Evolutionary conservation across 257 asterid genomes (phyloP).

Genomic region (Scutellaria galericulata): DNA sequence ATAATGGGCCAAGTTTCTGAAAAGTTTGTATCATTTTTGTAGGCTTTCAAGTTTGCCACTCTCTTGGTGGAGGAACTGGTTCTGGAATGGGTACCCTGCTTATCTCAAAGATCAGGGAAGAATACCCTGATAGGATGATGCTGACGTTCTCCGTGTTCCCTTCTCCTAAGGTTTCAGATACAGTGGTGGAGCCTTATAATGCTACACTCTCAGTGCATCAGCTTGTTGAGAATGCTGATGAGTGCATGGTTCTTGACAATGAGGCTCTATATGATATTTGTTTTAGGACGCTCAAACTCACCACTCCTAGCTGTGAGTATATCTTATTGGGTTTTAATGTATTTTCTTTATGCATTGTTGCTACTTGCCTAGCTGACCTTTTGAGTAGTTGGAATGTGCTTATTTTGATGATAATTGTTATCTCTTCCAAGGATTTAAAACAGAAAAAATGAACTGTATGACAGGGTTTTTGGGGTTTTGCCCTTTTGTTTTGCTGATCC

Average conservation of each 20-base stretch:
- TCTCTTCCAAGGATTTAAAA: background rate
- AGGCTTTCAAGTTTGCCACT: conserved; percentile 88
- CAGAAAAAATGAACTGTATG: background rate
- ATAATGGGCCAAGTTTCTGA: background rate
- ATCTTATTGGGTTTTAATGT: background rate
- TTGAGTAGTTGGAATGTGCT: background rate
- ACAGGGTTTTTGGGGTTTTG: background rate
- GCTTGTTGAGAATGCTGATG: conserved; percentile 90
- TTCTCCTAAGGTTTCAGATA: conserved; percentile 84
- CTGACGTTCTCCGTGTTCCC: conserved; percentile 86
- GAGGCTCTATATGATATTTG: conserved; percentile 84
- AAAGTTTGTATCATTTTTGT: conserved; percentile 11
- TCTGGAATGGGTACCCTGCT: conserved; percentile 87
- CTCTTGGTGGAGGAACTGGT: conserved; percentile 92
- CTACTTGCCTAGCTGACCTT: background rate
- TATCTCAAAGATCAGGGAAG: conserved; percentile 83
- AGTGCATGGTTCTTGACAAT: conserved; percentile 87
- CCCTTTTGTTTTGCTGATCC: background rate
- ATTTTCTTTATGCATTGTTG: conserved; percentile 10
- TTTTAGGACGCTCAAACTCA: conserved; percentile 79
- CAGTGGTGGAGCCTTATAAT: conserved; percentile 86
- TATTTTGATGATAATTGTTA: background rate
- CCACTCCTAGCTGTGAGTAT: conserved; percentile 89
- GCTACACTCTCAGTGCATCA: conserved; percentile 90
- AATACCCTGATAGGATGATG: conserved; percentile 89